Evolutionary conservation across 2,329 filamentous ascomycete genomes (phyloP), one percentile per base, ranked within the genome.

Genomic region (Nemania bipapillata): DNA sequence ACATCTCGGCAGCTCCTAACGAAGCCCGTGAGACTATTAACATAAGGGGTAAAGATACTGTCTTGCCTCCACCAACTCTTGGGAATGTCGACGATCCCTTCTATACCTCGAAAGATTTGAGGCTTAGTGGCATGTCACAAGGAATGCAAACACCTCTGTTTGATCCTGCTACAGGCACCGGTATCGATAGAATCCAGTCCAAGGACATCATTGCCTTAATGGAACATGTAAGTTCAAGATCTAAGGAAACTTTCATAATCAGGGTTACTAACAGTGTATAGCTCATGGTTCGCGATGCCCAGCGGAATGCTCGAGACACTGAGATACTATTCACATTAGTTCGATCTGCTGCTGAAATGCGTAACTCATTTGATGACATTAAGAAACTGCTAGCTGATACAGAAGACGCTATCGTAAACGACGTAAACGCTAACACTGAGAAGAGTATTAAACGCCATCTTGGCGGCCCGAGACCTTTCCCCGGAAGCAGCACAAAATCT

Each of bases 141-240:
- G 95, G 94, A 53, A 93, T 97, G 87, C 86, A 86, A 3, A 96
- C 94, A 32, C 94, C 95, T 2, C 85, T 98, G 22, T 98, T 97
- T 76, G 96, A 99, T 78, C 90, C 92, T 67, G 88, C 94, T 3
- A 97, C 92, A 1, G 95, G 95, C 60, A 90, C 89, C 70, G 94
- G 94, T 37, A 92, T 97, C 60, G 94, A 98, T 73, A 87, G 91
- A 55, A 98, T 99, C 59, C 91, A 98, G 79, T 97, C 94, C 53
- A 96, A 96, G 81, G 96, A 99, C 77, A 96, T 99, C 75, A 92
- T 99, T 71, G 93, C 95, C 26, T 84, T 99, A 69, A 99, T 99
- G 96, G 95, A 99, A 78, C 96, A 99, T 80, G 87, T 91, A 82
- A 85, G 89, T 84, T 58, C 54, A 65, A 28, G 52, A 65, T 32